These are phyloP conservation scores for Cryphonectria nitschkei DNA, from an alignment of 2,329 filamentous ascomycete species.

Conservation along the genomic window DNA sequence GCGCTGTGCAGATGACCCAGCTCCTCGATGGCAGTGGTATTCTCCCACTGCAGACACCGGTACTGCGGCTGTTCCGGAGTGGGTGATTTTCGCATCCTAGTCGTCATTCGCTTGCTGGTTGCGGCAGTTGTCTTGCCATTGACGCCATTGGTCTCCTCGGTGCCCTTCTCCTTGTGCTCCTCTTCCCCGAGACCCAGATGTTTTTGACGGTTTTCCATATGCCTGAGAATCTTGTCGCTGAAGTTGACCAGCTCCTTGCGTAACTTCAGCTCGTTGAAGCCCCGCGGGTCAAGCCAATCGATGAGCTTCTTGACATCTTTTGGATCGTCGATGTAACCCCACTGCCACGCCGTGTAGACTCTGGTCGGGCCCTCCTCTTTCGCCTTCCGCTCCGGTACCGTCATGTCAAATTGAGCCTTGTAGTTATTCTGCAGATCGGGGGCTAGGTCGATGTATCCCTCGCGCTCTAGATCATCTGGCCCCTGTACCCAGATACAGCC, in stretches of 20 bases:
- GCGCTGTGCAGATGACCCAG: conserved; percentile 62
- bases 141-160: conserved; percentile 34
- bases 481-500: conserved; percentile 96
- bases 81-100: conserved; percentile 51
- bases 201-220: conserved; percentile 79
- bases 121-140: conserved; percentile 19
- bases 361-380: conserved; percentile 83
- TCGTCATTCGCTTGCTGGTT: conserved; percentile 47
- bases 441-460: conserved; percentile 81
- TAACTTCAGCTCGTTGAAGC: conserved; percentile 83
- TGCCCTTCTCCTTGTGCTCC: conserved; percentile 40
- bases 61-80: conserved; percentile 51
- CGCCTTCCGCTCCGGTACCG: conserved; percentile 81
- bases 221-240: conserved; percentile 72
- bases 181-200: conserved; percentile 64
- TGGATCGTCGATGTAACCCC: conserved; percentile 88
- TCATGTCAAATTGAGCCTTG: conserved; percentile 76
- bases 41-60: conserved; percentile 59
- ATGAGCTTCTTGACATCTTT: conserved; percentile 78
- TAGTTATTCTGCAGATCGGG: conserved; percentile 76
- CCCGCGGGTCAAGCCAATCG: conserved; percentile 85
- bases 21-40: conserved; percentile 60
- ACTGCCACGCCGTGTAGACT: conserved; percentile 77
- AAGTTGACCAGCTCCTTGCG: conserved; percentile 83
- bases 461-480: conserved; percentile 83